Base-by-base conservation (phyloP, 768 basidiomycete species). In the Kwoniella shandongensis region DNA sequence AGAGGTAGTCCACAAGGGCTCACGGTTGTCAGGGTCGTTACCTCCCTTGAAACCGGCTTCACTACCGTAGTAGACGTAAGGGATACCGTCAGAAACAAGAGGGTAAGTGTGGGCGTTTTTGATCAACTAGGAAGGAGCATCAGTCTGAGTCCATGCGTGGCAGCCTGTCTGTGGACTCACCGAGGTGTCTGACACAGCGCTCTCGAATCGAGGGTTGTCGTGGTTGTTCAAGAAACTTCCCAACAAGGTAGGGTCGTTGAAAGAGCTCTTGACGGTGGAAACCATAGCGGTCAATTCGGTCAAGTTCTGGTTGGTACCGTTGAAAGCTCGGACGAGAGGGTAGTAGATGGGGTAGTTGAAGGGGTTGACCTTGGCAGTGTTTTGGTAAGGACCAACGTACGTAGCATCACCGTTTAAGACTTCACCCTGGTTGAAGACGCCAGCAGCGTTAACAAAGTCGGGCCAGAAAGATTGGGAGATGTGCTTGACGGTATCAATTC, bases 351-450 rank as follows among this genome's bases (percentile, higher is more conserved):
- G 74, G 42, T 78, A 78, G 54, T 76, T 76, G 70, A 78, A 72
- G 2, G 72, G 61, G 52, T 74, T 73, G 57, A 67, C 59, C 26
- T 64, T 54, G 1, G 60, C 67, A 11, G 66, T 61, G n/a, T 58
- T 67, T 51, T 77, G 76, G 53, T 76, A 77, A 2, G 47, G 40
- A 1, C 57, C 65, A 30, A 73, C 67, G 52, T 77, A 77, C n/a
- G 58, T 38, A 17, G 73, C 25, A 67, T 65, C 62, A 23, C 70
- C 68, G 30, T 73, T 64, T 15, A 75, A 58, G 41, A 92, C 86
- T 77, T 91, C 89, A 38, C 91, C 91, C 51, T 91, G 86, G 67
- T 88, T 91, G 78, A 87, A 91, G 10, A 91, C 86, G 12, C 86
- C 88, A 0, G 88, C 87, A n/a, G 83, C 83, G 42, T 75, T 78